phyloP scores from a whole-genome alignment of 2,329 filamentous ascomycete species.

The Ascochyta lentis region DNA sequence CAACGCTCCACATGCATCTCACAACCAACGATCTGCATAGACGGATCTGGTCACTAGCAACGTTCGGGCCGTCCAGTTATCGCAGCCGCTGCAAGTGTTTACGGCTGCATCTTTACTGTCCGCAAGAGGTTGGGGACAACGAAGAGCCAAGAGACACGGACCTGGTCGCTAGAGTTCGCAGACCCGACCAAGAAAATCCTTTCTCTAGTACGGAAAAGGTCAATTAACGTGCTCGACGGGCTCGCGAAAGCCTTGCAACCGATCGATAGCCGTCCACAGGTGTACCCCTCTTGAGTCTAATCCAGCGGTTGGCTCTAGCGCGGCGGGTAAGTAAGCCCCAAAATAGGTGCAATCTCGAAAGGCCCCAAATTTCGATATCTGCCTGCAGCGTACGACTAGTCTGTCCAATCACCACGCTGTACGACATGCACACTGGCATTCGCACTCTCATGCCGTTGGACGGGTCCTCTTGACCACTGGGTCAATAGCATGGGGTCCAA shows the following conservation, averaged over 20 bases:
- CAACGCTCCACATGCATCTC: constrained; percentile 34
- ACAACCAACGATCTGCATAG: constrained; percentile 41
- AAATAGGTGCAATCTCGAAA: constrained; percentile 48
- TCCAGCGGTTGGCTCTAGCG: constrained; percentile 29
- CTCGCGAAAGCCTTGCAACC: constrained; percentile 38
- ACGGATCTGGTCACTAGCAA: constrained; percentile 43
- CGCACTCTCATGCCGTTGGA: constrained; percentile 39
- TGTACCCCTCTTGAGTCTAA: constrained; percentile 29
- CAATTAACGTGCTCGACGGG: constrained; percentile 42
- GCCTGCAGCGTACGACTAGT: constrained; percentile 33
- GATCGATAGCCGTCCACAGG: constrained; percentile 37
- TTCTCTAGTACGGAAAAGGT: constrained; percentile 33
- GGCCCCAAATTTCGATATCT: constrained; percentile 44
- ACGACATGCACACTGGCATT: constrained; percentile 32
- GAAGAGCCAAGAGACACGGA: constrained; percentile 29
- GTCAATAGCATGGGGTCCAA: constrained; percentile 47
- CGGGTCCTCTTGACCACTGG: constrained; percentile 33
- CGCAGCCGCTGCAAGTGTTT: constrained; percentile 49
- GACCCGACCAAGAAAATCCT: constrained; percentile 21
- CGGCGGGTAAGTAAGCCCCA: constrained; percentile 49
- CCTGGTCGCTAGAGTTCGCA: constrained; percentile 29
- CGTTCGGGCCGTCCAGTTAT: constrained; percentile 50
- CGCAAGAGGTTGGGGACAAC: constrained; percentile 36
- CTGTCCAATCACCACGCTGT: constrained; percentile 39
- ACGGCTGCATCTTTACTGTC: constrained; percentile 24